A percentile compares a stretch with the other conserved stretches of the same genome.
phyloP scores from a whole-genome alignment of 1,284 basidiomycete genomes.

The Agaricales sp. region DNA sequence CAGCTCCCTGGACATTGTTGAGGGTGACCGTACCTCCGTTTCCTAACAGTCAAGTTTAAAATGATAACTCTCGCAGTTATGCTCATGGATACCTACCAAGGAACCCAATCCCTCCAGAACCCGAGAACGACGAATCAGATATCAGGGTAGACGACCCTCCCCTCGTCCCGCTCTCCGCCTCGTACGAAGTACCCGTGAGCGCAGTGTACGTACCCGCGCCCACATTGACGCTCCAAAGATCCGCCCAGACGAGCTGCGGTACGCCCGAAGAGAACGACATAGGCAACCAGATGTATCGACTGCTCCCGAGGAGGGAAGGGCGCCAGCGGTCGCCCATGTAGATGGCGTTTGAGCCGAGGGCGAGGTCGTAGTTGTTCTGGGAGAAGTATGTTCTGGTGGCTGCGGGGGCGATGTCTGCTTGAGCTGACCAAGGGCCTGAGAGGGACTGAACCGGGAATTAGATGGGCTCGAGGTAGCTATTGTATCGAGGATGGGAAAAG shows the following conservation, averaged over 20 bases:
- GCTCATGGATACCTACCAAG: conserved; percentile 49
- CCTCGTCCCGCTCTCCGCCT: conserved; percentile 44
- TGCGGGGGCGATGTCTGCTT: conserved; percentile 44
- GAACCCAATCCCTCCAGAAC: conserved; percentile 43
- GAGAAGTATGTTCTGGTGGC: conserved; percentile 48
- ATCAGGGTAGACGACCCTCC: conserved; percentile 36
- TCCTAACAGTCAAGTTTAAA: too few relatives aligned
- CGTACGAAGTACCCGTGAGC: conserved; percentile 41
- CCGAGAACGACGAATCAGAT: conserved; percentile 37
- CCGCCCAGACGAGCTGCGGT: conserved; percentile 43
- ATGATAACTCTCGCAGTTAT: too few relatives aligned
- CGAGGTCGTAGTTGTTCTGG: conserved; percentile 49
- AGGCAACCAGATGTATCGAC: conserved; percentile 53
- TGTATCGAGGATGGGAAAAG: neutral
- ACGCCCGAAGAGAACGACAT: conserved; percentile 40
- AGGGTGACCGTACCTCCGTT: conserved; percentile 48
- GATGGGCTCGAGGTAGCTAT: neutral
- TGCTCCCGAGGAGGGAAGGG: conserved; percentile 42
- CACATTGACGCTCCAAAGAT: conserved; percentile 47
- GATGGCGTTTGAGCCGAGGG: conserved; percentile 37
- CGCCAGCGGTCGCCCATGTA: conserved; percentile 64
- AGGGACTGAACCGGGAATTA: conserved; percentile 29
- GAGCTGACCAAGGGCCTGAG: conserved; percentile 44
- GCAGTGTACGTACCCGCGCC: conserved; percentile 39
- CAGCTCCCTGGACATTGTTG: conserved; percentile 45